These are phyloP conservation scores for Russula olivacea DNA, from an alignment of 768 basidiomycete genomes.

Conservation along the genomic window DNA sequence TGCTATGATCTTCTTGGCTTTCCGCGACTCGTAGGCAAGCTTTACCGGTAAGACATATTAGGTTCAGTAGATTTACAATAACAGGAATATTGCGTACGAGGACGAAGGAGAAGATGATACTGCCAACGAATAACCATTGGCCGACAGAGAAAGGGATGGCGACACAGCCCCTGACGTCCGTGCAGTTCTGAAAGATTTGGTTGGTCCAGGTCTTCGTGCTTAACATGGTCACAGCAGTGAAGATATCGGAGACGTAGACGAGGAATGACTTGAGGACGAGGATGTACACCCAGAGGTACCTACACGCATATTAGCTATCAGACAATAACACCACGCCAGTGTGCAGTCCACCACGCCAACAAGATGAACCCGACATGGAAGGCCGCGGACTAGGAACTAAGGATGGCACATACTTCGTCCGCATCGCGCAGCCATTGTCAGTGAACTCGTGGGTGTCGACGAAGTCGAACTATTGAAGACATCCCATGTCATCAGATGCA, in stretches of 20 bases:
- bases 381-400: neutral
- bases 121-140: conserved; percentile 96
- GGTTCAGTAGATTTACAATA: neutral
- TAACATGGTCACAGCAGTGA: conserved; percentile 95
- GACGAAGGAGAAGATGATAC: conserved; percentile 97
- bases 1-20: conserved; percentile 89
- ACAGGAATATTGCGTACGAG: conserved; percentile 48
- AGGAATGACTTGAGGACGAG: conserved; percentile 92
- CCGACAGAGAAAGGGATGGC: conserved; percentile 83
- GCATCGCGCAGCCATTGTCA: conserved; percentile 80
- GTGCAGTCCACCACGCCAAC: neutral
- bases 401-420: conserved; percentile 57
- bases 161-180: conserved; percentile 56
- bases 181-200: conserved; percentile 79
- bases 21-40: conserved; percentile 89
- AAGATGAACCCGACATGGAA: neutral
- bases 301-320: conserved; percentile 30
- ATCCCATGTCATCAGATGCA: conserved; percentile 1
- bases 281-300: conserved; percentile 91
- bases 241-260: conserved; percentile 96
- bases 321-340: neutral
- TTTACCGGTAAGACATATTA: conserved; percentile 28
- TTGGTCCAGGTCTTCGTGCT: conserved; percentile 87
- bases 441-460: conserved; percentile 90
- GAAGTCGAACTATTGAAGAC: conserved; percentile 80